phyloP scores from a whole-genome alignment of 1,284 basidiomycete species.

The Cystobasidium sp. region DNA sequence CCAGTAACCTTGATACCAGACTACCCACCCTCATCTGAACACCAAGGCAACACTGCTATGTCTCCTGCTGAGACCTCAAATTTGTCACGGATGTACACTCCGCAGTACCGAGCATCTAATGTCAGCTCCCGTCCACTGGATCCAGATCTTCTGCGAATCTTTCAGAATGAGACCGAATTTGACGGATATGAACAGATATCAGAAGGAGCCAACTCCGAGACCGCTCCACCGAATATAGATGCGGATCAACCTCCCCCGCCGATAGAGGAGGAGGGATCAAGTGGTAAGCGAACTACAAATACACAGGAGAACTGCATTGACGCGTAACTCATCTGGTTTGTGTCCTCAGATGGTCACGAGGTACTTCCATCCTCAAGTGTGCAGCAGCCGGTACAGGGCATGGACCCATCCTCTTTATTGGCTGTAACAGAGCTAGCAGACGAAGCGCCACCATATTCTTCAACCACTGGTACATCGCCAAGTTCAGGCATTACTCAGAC shows the following conservation, averaged over 20 bases:
- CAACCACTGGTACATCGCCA: conserved; percentile 10
- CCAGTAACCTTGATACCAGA: conserved; percentile 39
- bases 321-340: neutral
- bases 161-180: conserved; percentile 37
- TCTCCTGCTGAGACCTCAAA: no score
- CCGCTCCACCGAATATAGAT: conserved; percentile 37
- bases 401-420: neutral
- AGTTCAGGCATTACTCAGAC: neutral
- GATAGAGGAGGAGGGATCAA: conserved; percentile 33
- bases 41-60: neutral
- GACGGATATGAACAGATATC: conserved; percentile 44
- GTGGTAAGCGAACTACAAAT: neutral
- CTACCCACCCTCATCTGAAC: conserved; percentile 4
- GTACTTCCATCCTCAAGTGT: neutral
- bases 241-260: conserved; percentile 37
- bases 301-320: neutral
- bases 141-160: neutral
- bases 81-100: neutral
- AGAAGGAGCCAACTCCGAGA: conserved; percentile 28
- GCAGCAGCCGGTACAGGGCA: neutral
- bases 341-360: conserved; percentile 17
- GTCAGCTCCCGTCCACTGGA: neutral
- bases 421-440: conserved; percentile 3
- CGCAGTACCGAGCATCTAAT: neutral
- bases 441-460: conserved; percentile 37